phyloP scores from a whole-genome alignment of 345 rosid species.

The Garcia nutans region DNA sequence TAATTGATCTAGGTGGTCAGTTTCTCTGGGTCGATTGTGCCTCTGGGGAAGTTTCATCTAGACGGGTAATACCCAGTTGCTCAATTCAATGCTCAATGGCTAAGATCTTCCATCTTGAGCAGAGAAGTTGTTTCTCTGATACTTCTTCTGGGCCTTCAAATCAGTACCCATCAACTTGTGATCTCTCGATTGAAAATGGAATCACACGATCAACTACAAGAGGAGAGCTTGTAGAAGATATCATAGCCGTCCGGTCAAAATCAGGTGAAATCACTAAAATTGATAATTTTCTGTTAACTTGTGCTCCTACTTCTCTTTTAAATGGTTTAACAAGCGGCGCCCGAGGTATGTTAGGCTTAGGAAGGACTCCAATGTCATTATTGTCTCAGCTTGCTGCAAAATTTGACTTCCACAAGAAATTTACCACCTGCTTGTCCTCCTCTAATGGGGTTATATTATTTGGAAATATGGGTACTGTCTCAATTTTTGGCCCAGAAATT shows the following conservation, averaged over 20 bases:
- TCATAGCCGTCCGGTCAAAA: constrained; percentile 32
- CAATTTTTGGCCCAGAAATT: constrained; percentile 37
- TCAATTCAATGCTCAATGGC: constrained; percentile 59
- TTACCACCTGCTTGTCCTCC: constrained; percentile 50
- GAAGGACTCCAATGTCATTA: constrained; percentile 49
- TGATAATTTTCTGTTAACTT: constrained; percentile 43
- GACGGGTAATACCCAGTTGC: constrained; percentile 37
- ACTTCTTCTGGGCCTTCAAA: neutral
- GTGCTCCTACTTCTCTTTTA: constrained; percentile 38
- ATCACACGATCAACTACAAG: constrained; percentile 28
- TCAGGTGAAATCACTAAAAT: constrained; percentile 19
- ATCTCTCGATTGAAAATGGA: constrained; percentile 36
- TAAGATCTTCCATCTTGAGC: constrained; percentile 12
- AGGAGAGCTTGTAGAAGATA: constrained; percentile 51
- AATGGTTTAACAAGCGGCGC: constrained; percentile 52
- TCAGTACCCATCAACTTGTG: constrained; percentile 25
- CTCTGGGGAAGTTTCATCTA: constrained; percentile 20
- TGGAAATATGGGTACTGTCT: constrained; percentile 34
- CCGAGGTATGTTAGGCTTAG: constrained; percentile 61
- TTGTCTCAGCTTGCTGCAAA: constrained; percentile 55
- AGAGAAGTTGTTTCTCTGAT: constrained; percentile 3
- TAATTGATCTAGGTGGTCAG: constrained; percentile 56
- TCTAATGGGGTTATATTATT: constrained; percentile 43
- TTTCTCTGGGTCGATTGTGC: constrained; percentile 54
- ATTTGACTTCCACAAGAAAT: constrained; percentile 35